Evolutionary conservation across 768 basidiomycete genomes (phyloP).

Genomic region (Tylopilus felleus): DNA sequence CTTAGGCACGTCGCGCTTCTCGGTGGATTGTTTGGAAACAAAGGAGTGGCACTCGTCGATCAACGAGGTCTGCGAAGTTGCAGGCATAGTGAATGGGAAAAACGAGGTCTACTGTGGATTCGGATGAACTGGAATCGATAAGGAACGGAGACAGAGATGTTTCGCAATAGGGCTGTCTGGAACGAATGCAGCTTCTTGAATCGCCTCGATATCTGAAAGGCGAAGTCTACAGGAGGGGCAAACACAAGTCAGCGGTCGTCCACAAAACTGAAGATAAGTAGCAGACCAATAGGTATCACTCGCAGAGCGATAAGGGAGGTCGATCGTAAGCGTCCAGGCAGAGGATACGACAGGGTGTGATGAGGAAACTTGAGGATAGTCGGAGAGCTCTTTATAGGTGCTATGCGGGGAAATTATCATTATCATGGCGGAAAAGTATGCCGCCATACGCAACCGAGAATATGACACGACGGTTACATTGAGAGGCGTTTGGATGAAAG

Average conservation of each 20-base stretch:
- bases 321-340: conserved; percentile 10
- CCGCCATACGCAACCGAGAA: background rate
- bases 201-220: background rate
- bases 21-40: background rate
- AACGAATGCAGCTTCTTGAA: background rate
- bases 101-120: background rate
- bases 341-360: conserved; percentile 3
- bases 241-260: background rate
- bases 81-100: conserved; percentile 1
- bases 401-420: background rate
- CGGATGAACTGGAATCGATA: background rate
- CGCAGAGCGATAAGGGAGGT: background rate
- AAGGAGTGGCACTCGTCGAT: conserved; percentile 6
- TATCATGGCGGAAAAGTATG: background rate
- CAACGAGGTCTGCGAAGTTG: conserved; percentile 3
- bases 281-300: conserved; percentile 10
- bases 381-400: conserved; percentile 17
- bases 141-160: background rate
- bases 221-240: background rate
- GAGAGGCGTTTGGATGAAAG: conserved; percentile 22
- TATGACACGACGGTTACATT: conserved; percentile 10
- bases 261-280: background rate
- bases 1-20: conserved; percentile 8
- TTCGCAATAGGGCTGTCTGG: background rate
- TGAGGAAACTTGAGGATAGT: background rate